Evolutionary conservation across 768 basidiomycete species (phyloP).

Genomic region (Dentipellis fragilis): DNA sequence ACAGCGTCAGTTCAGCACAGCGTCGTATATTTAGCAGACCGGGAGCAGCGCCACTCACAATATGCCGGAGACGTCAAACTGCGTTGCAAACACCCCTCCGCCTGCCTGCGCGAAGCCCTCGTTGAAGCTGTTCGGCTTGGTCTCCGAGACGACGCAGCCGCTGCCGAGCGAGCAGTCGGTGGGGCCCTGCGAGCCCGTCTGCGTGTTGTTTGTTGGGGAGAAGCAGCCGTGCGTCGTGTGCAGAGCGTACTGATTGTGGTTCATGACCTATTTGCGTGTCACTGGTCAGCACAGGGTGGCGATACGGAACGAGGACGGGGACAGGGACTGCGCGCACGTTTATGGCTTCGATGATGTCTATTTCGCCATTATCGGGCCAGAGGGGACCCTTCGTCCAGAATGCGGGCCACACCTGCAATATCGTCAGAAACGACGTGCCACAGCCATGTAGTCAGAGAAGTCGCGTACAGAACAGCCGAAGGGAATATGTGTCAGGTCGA

Average conservation of each 20-base stretch:
- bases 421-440: slow-evolving; percentile 7
- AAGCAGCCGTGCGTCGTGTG: slow-evolving; percentile 35
- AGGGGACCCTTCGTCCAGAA: slow-evolving; percentile 23
- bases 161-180: slow-evolving; percentile 24
- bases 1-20: background rate
- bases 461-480: slow-evolving; percentile 46
- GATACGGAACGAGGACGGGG: background rate
- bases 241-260: slow-evolving; percentile 44
- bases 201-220: slow-evolving; percentile 17
- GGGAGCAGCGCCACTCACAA: slow-evolving; percentile 23
- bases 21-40: background rate
- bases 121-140: slow-evolving; percentile 29
- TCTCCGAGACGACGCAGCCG: slow-evolving; percentile 27
- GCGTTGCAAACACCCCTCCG: slow-evolving; percentile 62
- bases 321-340: slow-evolving; percentile 23
- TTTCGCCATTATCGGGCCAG: slow-evolving; percentile 36
- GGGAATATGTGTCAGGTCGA: slow-evolving; percentile 38
- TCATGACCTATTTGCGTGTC: background rate
- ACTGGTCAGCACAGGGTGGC: background rate
- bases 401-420: slow-evolving; percentile 30
- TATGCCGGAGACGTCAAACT: slow-evolving; percentile 51
- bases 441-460: background rate
- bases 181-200: slow-evolving; percentile 25
- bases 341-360: slow-evolving; percentile 39
- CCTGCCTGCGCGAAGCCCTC: slow-evolving; percentile 35